Conservation (phyloP, 208 protist species). For the Wallacemonas collosoma region DNA sequence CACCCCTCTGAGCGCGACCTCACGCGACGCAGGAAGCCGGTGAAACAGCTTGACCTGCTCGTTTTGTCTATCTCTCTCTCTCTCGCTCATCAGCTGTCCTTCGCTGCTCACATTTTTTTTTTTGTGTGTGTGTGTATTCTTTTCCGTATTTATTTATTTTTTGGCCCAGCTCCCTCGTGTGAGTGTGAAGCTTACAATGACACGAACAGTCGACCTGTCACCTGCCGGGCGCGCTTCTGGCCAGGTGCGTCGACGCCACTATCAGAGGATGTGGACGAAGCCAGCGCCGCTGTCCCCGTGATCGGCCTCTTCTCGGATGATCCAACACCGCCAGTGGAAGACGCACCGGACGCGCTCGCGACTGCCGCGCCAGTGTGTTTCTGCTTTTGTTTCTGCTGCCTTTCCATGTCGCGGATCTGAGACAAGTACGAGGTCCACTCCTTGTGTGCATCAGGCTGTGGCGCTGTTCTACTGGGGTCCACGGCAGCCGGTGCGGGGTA, state of each 20-base stretch:
- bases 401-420: slow-evolving; percentile 14
- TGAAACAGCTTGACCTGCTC: too few relatives aligned
- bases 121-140: neutral
- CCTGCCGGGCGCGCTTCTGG: neutral
- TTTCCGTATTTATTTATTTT: neutral
- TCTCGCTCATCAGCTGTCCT: slow-evolving; percentile 1
- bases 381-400: neutral
- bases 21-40: too few relatives aligned
- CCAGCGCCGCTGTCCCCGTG: neutral
- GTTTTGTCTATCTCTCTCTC: neutral
- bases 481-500: neutral
- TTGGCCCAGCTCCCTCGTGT: neutral
- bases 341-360: too few relatives aligned
- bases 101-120: neutral
- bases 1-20: too few relatives aligned
- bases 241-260: neutral
- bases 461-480: neutral
- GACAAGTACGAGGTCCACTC: slow-evolving; percentile 10
- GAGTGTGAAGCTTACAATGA: neutral
- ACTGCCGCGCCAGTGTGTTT: too few relatives aligned
- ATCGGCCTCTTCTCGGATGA: neutral
- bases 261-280: neutral
- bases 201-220: neutral
- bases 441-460: neutral
- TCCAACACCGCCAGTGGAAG: too few relatives aligned